Evolutionary conservation across 768 basidiomycete genomes (phyloP), one percentile per base, ranked within the genome.

Genomic region (Xanthoconium purpureum): DNA sequence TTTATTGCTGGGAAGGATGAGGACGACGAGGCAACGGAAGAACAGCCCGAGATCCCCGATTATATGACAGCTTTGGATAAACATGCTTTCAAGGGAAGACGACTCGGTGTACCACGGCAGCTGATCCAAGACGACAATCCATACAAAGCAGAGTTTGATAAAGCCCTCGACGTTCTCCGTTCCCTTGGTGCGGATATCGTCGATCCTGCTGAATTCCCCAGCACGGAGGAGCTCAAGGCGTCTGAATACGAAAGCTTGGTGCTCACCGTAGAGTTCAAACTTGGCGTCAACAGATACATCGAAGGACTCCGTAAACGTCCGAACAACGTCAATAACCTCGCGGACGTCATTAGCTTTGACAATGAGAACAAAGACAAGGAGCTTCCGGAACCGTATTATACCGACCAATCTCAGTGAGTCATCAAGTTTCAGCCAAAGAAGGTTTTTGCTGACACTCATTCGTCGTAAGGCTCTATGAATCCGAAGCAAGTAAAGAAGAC

Each of bases 161-260:
- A 65, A 5, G 71, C 76, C 4, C 57, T 81, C 20, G 70, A 71
- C 37, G 64, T 70, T 17, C 65, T 80, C 24, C 64, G 71, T 3
- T 55, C 57, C 3, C 69, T 79, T 5, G 80, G 79, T 15, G 79
- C 79, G 9, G 73, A 78, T 1, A 73, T 88, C 5, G 74, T 87
- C 8, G 85, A 88, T 62, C 83, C 84, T 1, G 81, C 84, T 2
- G 82, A 87, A 55, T 69, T 88, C 15, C 79, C 84, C 0, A 78
- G 78, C 33, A 78, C 79, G 0, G 73, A 78, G 1, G 84, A 83
- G 52, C 75, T 84, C 39, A 60, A 74, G 18, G 58, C 57, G 1
- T 79, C 79, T 1, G 73, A 75, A 9, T 77, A 82, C 53, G 84
- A 87, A 65, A 75, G 69, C 0, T 64, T 81, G 18, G 84, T 87